Evolutionary conservation across 2,329 filamentous ascomycete species (phyloP), one percentile per base, ranked within the genome.

Genomic region (Fusarium sp.): DNA sequence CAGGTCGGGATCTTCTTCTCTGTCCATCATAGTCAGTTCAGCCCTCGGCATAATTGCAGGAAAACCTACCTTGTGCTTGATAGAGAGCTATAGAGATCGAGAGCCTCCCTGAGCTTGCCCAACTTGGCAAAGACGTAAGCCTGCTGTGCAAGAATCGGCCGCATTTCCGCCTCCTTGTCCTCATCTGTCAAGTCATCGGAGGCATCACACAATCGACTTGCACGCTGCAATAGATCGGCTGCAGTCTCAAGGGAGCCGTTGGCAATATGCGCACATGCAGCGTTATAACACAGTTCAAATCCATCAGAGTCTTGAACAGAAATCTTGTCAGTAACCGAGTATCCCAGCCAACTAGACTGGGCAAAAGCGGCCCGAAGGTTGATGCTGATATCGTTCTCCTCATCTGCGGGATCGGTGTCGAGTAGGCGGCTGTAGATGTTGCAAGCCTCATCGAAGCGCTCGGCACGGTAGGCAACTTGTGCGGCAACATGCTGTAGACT

Each of bases 261-360:
- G 19, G 92, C 92, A 75, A 96, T 90, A 79, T 89, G 90, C 25
- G 87, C 87, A 79, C 93, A 95, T 14, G 93, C 93, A 29, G 90
- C 88, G 80, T 97, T 97, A 83, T 93, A 97, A 16, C 92, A 91
- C 31, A 92, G 91, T 83, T 96, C 94, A 75, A 96, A 96, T 4
- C 91, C 89, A 70, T 94, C 92, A 31, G 92, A 82, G 75, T 93
- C 89, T 67, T 74, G 73, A 27, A 91, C 89, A 65, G 86, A 83
- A 11, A 83, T 82, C 14, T 87, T 84, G 77, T 88, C 84, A 77
- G 68, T 60, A 7, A 68, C 46, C 12, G 75, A 65, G 21, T 77
- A 86, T 8, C 89, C 90, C 55, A 88, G 83, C 92, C 92, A 95
- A 70, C 91, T 87, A 18, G 93, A 82, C 81, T 96, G 93, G 21